phyloP scores from a whole-genome alignment of 1,284 basidiomycete species.

The Ceratobasidium sp. region DNA sequence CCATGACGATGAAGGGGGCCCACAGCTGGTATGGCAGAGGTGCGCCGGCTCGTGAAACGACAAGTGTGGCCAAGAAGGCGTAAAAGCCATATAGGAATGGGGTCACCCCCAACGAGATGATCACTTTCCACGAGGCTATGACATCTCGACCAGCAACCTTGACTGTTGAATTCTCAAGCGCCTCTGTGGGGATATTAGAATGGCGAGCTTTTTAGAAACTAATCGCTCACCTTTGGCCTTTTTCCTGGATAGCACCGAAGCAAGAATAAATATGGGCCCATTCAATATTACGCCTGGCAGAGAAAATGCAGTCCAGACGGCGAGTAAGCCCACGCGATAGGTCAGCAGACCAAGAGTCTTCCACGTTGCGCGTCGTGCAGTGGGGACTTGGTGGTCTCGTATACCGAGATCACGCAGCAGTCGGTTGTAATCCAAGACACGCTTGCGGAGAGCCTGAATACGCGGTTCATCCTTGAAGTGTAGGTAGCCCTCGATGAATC shows the following conservation, averaged over 20 bases:
- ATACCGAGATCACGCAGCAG: conserved; percentile 92
- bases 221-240: conserved; percentile 84
- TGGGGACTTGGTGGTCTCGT: conserved; percentile 94
- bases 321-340: conserved; percentile 85
- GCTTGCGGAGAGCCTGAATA: conserved; percentile 81
- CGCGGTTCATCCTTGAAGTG: conserved; percentile 95
- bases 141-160: conserved; percentile 97
- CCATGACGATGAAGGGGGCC: conserved; percentile 84
- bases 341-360: conserved; percentile 87
- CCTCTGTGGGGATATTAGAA: conserved; percentile 69
- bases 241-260: conserved; percentile 86
- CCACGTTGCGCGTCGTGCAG: conserved; percentile 85
- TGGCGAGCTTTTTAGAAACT: not conserved
- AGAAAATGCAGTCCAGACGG: conserved; percentile 87
- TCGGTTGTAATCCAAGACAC: conserved; percentile 96
- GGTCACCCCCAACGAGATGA: conserved; percentile 91
- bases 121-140: conserved; percentile 97
- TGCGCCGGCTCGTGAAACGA: conserved; percentile 76
- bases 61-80: conserved; percentile 79
- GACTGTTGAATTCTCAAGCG: conserved; percentile 94
- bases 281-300: conserved; percentile 96
- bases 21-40: conserved; percentile 74
- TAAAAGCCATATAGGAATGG: conserved; percentile 90
- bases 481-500: conserved; percentile 92
- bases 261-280: conserved; percentile 93